Percentiles rank a stretch among this genome's conserved stretches.
phyloP scores from a whole-genome alignment of 2,329 filamentous ascomycete species.

The Fusarium mangiferae region DNA sequence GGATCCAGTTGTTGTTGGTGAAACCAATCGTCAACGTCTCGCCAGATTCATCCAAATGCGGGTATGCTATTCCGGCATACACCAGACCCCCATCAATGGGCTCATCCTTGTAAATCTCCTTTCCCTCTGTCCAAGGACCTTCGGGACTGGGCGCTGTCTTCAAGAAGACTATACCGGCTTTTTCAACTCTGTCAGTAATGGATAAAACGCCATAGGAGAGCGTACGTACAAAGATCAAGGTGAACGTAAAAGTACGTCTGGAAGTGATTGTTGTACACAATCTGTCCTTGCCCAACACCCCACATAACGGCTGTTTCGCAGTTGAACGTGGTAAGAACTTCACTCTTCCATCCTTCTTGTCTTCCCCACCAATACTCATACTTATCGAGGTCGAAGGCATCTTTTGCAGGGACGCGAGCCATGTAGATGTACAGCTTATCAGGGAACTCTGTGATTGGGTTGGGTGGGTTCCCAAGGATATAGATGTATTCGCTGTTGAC shows the following conservation, averaged over 20 bases:
- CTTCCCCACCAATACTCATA: constrained; percentile 57
- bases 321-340: constrained; percentile 46
- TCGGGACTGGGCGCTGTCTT: constrained; percentile 41
- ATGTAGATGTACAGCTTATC: constrained; percentile 49
- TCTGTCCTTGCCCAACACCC: constrained; percentile 51
- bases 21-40: constrained; percentile 52
- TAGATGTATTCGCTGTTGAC: constrained; percentile 53
- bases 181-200: background rate
- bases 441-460: constrained; percentile 39
- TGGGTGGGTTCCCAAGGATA: constrained; percentile 52
- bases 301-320: constrained; percentile 53
- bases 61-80: constrained; percentile 53
- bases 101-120: constrained; percentile 48
- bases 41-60: constrained; percentile 51
- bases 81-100: constrained; percentile 47
- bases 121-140: constrained; percentile 52
- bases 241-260: constrained; percentile 52
- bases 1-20: constrained; percentile 54
- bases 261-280: constrained; percentile 51
- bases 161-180: constrained; percentile 22
- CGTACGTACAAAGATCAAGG: constrained; percentile 27
- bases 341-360: constrained; percentile 49
- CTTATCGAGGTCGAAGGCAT: constrained; percentile 50
- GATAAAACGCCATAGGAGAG: fast-evolving
- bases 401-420: constrained; percentile 47